phyloP scores from a whole-genome alignment of 768 basidiomycete genomes.

The Rhodotorula graminis region DNA sequence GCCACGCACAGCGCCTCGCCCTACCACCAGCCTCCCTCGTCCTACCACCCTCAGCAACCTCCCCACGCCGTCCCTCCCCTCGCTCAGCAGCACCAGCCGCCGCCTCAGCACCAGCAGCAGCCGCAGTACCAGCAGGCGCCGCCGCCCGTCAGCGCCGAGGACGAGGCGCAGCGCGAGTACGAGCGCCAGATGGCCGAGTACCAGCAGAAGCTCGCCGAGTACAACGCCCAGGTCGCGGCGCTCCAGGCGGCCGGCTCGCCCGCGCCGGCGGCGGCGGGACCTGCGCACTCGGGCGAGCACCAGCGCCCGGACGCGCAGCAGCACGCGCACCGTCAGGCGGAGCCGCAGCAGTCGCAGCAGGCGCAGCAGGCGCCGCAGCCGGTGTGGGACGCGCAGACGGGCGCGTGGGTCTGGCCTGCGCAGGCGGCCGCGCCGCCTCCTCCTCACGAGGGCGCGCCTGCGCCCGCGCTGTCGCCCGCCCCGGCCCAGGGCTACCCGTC shows the following conservation, averaged over 20 bases:
- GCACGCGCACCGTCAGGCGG: no score
- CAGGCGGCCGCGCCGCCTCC: not conserved
- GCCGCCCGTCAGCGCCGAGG: constrained; percentile 19
- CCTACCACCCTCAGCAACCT: not conserved
- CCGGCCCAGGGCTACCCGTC: constrained; percentile 3
- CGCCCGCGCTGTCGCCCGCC: not conserved
- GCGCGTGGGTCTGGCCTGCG: not conserved
- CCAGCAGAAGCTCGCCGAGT: constrained; percentile 20
- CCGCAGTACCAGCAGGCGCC: constrained; percentile 22
- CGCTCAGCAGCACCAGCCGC: constrained; percentile 9
- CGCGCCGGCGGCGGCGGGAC: not conserved
- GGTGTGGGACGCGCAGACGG: not conserved
- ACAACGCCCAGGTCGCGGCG: constrained; percentile 17
- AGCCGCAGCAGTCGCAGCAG: no score
- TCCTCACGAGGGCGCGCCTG: not conserved
- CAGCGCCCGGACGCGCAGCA: not conserved
- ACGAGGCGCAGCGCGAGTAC: constrained; percentile 31
- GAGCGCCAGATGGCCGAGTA: constrained; percentile 27
- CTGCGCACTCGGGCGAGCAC: not conserved
- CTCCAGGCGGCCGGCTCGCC: not conserved
- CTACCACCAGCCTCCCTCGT: not conserved
- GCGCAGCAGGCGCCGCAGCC: not conserved
- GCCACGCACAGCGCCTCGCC: constrained; percentile 6
- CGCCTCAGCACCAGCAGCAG: constrained; percentile 46
- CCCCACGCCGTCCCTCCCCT: not conserved